These are phyloP conservation scores for Phialocephala sp. DNA, from an alignment of 2,329 filamentous ascomycete species.

Conservation along the genomic window DNA sequence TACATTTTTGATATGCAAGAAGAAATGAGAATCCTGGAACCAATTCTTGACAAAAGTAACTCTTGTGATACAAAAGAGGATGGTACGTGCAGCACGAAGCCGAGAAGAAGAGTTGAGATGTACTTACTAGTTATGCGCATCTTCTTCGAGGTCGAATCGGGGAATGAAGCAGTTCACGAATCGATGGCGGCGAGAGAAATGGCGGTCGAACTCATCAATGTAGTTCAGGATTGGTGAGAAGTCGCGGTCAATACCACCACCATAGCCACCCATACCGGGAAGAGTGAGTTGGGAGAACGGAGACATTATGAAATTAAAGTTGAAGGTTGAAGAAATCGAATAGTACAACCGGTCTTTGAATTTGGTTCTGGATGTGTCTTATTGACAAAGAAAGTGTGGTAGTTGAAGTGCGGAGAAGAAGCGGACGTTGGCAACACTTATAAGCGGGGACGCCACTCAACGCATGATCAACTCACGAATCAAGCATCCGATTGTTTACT, in stretches of 20 bases:
- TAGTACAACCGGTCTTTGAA: neutral
- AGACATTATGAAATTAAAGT: constrained; percentile 9
- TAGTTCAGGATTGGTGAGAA: constrained; percentile 27
- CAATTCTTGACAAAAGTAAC: neutral
- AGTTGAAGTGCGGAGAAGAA: neutral
- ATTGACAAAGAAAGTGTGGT: neutral
- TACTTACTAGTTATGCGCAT: constrained; percentile 22
- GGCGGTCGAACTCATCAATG: constrained; percentile 29
- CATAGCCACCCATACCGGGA: constrained; percentile 7
- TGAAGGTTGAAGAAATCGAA: neutral
- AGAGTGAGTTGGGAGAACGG: constrained; percentile 21
- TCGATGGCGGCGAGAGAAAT: constrained; percentile 26
- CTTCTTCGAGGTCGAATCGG: constrained; percentile 33
- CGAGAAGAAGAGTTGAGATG: neutral
- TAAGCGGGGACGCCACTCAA: neutral
- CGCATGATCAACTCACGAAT: neutral
- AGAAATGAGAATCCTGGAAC: neutral
- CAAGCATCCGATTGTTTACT: neutral
- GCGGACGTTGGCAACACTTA: neutral
- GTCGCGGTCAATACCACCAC: constrained; percentile 22
- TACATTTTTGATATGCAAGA: neutral
- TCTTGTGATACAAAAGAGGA: neutral
- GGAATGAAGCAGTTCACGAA: constrained; percentile 31
- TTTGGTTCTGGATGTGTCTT: neutral
- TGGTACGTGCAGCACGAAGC: neutral